Conservation (phyloP, 495 filamentous ascomycete species). For the Aspergillus funiculosus region DNA sequence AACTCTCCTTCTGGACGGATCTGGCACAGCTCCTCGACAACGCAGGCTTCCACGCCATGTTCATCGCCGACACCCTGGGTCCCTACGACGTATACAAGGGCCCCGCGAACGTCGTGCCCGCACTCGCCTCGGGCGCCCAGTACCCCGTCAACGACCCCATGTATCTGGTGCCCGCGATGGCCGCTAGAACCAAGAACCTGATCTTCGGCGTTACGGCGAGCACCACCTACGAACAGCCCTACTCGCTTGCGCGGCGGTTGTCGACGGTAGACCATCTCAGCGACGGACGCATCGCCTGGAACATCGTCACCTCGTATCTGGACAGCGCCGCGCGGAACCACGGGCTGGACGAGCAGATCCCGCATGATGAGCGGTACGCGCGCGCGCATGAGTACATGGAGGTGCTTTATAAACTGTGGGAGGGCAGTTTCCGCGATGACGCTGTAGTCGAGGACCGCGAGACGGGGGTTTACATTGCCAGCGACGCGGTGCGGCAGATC, state of each 20-base stretch:
- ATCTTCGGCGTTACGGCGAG: conserved; percentile 62
- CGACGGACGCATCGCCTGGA: conserved; percentile 59
- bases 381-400: conserved; percentile 63
- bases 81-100: conserved; percentile 65
- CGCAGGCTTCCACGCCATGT: conserved; percentile 51
- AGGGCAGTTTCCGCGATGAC: conserved; percentile 62
- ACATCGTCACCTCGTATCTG: conserved; percentile 63
- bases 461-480: conserved; percentile 49
- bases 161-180: conserved; percentile 41
- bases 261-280: conserved; percentile 64
- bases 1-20: conserved; percentile 40
- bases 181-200: conserved; percentile 53
- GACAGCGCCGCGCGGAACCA: conserved; percentile 61
- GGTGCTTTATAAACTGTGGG: conserved; percentile 63
- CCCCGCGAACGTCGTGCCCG: conserved; percentile 49
- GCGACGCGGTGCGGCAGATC: conserved; percentile 53
- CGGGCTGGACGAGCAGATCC: conserved; percentile 49
- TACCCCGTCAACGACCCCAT: conserved; percentile 58
- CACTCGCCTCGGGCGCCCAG: conserved; percentile 56
- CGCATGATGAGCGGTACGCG: conserved; percentile 63
- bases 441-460: conserved; percentile 42
- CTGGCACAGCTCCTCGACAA: conserved; percentile 44
- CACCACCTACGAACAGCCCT: conserved; percentile 63
- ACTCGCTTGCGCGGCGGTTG: conserved; percentile 59
- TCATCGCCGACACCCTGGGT: conserved; percentile 48